Percentiles rank a stretch among this genome's conserved stretches.
phyloP scores from a whole-genome alignment of 2,329 filamentous ascomycete genomes.

The Neopestalotiopsis rosae region DNA sequence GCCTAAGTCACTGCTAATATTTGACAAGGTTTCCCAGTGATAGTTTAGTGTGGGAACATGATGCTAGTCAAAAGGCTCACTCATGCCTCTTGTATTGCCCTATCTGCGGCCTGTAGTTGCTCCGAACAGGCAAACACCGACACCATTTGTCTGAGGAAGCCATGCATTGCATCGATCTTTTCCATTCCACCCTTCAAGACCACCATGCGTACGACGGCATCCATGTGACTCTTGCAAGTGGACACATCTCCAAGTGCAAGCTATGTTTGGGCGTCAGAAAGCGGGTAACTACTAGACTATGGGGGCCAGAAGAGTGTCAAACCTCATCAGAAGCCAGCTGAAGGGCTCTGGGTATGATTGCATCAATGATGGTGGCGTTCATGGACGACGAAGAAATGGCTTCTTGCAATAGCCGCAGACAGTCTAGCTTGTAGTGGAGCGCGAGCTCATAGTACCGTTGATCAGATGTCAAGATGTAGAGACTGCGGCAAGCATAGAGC shows the following conservation, averaged over 20 bases:
- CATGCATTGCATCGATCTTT: neutral
- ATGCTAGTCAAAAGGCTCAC: neutral
- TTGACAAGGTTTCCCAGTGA: neutral
- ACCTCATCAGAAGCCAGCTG: constrained; percentile 12
- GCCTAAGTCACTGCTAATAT: neutral
- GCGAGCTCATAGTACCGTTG: neutral
- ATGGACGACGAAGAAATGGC: neutral
- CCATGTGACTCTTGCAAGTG: constrained; percentile 6
- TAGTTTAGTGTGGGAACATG: neutral
- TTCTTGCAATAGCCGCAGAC: neutral
- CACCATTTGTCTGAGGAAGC: constrained; percentile 6
- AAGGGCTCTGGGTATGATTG: neutral
- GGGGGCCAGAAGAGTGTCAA: too few species aligned
- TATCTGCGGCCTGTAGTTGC: neutral
- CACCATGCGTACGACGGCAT: constrained; percentile 3
- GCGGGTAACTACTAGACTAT: too few species aligned
- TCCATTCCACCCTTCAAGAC: neutral
- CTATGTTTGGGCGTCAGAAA: neutral
- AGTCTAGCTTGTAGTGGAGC: neutral
- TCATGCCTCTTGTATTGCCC: neutral
- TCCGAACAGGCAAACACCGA: neutral
- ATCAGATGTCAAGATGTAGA: neutral
- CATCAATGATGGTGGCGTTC: neutral
- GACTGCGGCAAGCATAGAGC: constrained; percentile 3
- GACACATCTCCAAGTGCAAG: neutral